phyloP scores from a whole-genome alignment of 176 grass and related monocot species.

The Aechmea fasciata region DNA sequence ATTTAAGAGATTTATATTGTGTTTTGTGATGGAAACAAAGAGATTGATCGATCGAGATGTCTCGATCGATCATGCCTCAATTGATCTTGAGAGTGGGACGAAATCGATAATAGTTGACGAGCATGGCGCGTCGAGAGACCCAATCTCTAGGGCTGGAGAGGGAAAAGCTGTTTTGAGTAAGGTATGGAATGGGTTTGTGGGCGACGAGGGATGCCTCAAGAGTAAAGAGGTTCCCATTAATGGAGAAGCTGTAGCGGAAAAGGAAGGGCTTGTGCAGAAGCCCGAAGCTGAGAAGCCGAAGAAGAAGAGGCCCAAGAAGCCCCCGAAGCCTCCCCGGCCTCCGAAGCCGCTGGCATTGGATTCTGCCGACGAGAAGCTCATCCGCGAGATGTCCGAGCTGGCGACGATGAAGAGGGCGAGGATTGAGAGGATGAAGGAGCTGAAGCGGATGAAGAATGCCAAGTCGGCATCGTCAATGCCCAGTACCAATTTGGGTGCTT shows the following conservation, averaged over 20 bases:
- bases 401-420: conserved; percentile 71
- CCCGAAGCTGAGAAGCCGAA: conserved; percentile 46
- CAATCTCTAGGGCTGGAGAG: conserved; percentile 4
- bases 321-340: conserved; percentile 63
- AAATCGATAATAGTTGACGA: conserved; percentile 20
- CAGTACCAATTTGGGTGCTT: conserved; percentile 40
- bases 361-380: conserved; percentile 65
- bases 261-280: conserved; percentile 36
- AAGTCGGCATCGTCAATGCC: conserved; percentile 35
- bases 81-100: conserved; percentile 73
- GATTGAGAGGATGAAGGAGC: conserved; percentile 88
- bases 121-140: conserved; percentile 2
- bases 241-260: conserved; percentile 29
- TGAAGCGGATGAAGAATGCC: conserved; percentile 81
- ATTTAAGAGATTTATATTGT: conserved; percentile 15
- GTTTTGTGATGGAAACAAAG: conserved; percentile 45
- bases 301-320: conserved; percentile 73
- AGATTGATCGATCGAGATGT: conserved; percentile 24
- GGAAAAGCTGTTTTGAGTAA: conserved; percentile 20
- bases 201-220: conserved; percentile 18
- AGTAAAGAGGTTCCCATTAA: conserved; percentile 27
- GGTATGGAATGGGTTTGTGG: conserved; percentile 11
- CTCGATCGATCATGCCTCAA: conserved; percentile 25
- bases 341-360: conserved; percentile 44
- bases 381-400: conserved; percentile 73